Base-by-base conservation (phyloP, 208 protist genomes). In the Leishmania mexicana region DNA sequence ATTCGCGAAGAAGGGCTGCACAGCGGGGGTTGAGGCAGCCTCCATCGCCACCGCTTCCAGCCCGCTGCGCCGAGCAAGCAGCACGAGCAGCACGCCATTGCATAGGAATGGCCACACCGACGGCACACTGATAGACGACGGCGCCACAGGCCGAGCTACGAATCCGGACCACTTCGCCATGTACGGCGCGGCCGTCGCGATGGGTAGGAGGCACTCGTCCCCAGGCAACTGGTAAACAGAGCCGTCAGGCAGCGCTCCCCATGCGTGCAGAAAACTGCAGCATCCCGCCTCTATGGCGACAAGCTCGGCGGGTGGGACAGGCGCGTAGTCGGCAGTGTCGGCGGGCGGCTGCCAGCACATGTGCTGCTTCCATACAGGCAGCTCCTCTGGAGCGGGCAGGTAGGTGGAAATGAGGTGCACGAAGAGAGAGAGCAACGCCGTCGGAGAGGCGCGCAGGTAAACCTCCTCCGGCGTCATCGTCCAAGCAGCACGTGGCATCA, bases 91-190 rank as follows among this genome's bases (percentile, higher is more conserved):
- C 28, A 90, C 87, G 51, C 94, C 94, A 81, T 97, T 97, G 47
- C 85, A 87, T 15, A 97, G 75, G 64, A 87, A 97, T 2, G 94
- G 94, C 81, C 92, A 97, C 28, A 97, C 86, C 21, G 92, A 91
- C 5, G 94, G 93, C 54, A 93, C 74, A 74, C 89, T 92, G 28
- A 97, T 78, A 7, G 88, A 80, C 42, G 79, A 6, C 28, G 91
- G 91, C n/a, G 81, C 72, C 2, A 42, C 62, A 1, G 49, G 21
- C 64, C 88, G 85, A 4, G 71, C 67, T 31, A 84, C 79, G 82
- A 60, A 76, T 78, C 17, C 68, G 74, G 53, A 79, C 82, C 79
- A 79, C 54, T 49, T 85, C 24, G 90, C 49, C 67, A 97, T 81
- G 62, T 92, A 94, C 17, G 92, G 92, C 8, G 92, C 92, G 3